Percentiles rank a stretch among this genome's conserved stretches.
phyloP scores from a whole-genome alignment of 2,329 filamentous ascomycete species.

The Metarhizium humberi region DNA sequence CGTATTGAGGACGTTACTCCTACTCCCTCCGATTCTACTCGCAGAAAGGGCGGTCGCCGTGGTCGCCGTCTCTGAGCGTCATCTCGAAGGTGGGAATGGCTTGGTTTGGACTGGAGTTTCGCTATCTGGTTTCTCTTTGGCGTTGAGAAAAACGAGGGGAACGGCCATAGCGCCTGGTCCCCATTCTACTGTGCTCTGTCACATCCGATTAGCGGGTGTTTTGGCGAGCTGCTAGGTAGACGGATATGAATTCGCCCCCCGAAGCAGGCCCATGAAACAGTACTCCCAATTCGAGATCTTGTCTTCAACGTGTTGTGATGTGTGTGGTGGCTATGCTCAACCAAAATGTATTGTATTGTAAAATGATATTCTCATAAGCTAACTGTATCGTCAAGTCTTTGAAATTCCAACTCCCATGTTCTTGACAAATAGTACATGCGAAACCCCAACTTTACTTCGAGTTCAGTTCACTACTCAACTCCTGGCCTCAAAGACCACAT shows the following conservation, averaged over 20 bases:
- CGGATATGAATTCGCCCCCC: constrained; percentile 34
- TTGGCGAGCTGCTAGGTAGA: constrained; percentile 25
- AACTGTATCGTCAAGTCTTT: neutral
- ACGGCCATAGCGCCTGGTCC: constrained; percentile 59
- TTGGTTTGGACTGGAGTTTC: constrained; percentile 28
- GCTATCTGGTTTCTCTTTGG: constrained; percentile 47
- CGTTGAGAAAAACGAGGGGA: constrained; percentile 65
- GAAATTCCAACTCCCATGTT: neutral
- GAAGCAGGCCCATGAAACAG: constrained; percentile 32
- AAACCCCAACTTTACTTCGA: neutral
- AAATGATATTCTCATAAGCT: neutral
- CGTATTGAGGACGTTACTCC: constrained; percentile 99
- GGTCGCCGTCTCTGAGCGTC: constrained; percentile 92
- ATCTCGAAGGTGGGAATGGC: constrained; percentile 11
- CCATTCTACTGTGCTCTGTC: constrained; percentile 44
- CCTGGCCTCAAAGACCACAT: constrained; percentile 42
- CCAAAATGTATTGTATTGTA: neutral
- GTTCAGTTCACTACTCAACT: constrained; percentile 11
- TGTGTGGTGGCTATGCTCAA: neutral
- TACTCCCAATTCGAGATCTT: constrained; percentile 19
- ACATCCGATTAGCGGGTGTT: constrained; percentile 13
- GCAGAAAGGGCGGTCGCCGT: constrained; percentile 99
- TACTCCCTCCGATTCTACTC: constrained; percentile 97
- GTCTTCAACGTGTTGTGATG: neutral
- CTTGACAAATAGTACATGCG: neutral